phyloP scores from a whole-genome alignment of 352 stramenopile species.

The Pythium phragmitis region DNA sequence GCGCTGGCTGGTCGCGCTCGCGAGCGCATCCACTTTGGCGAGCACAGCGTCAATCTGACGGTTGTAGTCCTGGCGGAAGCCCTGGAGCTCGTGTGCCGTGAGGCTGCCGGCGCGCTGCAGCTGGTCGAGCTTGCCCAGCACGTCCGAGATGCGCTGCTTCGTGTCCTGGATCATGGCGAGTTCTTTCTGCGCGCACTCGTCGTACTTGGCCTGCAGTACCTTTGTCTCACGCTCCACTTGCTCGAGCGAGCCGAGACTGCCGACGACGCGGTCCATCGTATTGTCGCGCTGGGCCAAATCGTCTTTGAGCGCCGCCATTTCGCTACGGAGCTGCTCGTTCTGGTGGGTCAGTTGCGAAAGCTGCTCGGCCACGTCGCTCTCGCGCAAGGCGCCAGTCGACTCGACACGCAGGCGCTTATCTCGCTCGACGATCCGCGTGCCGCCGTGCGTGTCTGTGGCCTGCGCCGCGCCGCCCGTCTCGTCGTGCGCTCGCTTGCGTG shows the following conservation, averaged over 20 bases:
- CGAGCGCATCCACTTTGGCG: conserved; percentile 38
- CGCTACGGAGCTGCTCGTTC: conserved; percentile 28
- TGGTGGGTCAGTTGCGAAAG: conserved; percentile 29
- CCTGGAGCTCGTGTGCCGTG: conserved; percentile 39
- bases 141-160: conserved; percentile 49
- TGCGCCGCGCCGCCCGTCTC: background rate
- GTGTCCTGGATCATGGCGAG: conserved; percentile 49
- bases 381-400: conserved; percentile 14
- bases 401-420: conserved; percentile 12
- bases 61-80: conserved; percentile 41
- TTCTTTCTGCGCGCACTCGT: conserved; percentile 44
- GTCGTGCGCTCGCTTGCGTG: conserved; percentile 11
- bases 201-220: conserved; percentile 46
- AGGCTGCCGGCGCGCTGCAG: conserved; percentile 36
- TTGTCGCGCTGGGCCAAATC: conserved; percentile 22
- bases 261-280: conserved; percentile 38
- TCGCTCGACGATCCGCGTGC: background rate
- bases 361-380: conserved; percentile 30
- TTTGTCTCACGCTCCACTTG: conserved; percentile 41
- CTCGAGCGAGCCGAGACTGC: conserved; percentile 36
- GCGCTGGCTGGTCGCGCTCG: conserved; percentile 22
- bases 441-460: background rate
- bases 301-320: conserved; percentile 29
- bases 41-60: conserved; percentile 49
- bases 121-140: conserved; percentile 46